These are phyloP conservation scores for Clitopilus hobsonii DNA, from an alignment of 768 basidiomycete species.

Conservation along the genomic window DNA sequence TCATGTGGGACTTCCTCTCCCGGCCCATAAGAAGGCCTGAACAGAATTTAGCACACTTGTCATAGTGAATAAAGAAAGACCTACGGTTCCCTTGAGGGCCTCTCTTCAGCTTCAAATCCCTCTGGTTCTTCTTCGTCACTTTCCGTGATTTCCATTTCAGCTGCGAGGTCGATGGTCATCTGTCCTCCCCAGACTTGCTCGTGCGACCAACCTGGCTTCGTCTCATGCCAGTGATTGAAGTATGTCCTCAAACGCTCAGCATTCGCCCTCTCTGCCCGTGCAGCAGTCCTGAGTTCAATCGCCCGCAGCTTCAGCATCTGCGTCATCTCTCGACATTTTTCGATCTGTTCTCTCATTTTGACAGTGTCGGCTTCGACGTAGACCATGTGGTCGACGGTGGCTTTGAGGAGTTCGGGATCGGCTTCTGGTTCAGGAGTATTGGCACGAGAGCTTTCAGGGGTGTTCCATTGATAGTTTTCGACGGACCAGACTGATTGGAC, in stretches of 20 bases:
- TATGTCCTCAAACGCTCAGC: slow-evolving; percentile 14
- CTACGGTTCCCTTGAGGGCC: background rate
- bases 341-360: slow-evolving; percentile 5
- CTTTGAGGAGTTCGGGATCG: slow-evolving; percentile 7
- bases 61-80: background rate
- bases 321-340: slow-evolving; percentile 3
- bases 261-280: slow-evolving; percentile 11
- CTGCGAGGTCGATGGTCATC: slow-evolving; percentile 6
- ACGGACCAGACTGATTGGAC: background rate
- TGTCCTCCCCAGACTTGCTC: slow-evolving; percentile 14
- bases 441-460: slow-evolving; percentile 13
- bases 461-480: slow-evolving; percentile 5
- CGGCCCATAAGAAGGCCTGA: too few species aligned
- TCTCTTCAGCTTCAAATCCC: background rate
- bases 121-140: slow-evolving; percentile 12
- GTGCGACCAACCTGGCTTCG: slow-evolving; percentile 9
- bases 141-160: slow-evolving; percentile 9
- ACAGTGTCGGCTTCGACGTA: slow-evolving; percentile 7
- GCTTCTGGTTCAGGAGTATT: slow-evolving; percentile 12
- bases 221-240: slow-evolving; percentile 9
- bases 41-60: too few species aligned
- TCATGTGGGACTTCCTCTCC: too few species aligned
- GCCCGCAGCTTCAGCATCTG: slow-evolving; percentile 8
- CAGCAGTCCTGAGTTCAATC: slow-evolving; percentile 2
- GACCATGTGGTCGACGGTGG: slow-evolving; percentile 12